phyloP scores from a whole-genome alignment of 2,329 filamentous ascomycete species.

The Paraconiothyrium sp. region DNA sequence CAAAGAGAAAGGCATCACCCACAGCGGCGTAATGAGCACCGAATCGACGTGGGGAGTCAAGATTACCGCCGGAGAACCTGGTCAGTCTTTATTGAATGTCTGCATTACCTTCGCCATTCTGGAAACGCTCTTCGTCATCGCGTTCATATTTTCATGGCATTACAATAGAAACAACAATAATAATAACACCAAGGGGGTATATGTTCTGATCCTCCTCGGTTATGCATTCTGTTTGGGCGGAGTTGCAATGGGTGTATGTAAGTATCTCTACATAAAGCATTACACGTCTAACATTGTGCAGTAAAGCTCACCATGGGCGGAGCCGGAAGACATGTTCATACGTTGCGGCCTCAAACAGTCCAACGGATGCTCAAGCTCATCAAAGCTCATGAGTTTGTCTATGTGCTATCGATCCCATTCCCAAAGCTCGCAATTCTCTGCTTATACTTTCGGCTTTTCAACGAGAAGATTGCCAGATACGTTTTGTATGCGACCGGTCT shows the following conservation, averaged over 20 bases:
- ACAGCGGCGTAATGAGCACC: slow-evolving; percentile 5
- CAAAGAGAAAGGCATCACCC: not conserved
- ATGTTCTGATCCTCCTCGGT: slow-evolving; percentile 22
- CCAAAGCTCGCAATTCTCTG: slow-evolving; percentile 32
- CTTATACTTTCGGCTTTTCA: slow-evolving; percentile 33
- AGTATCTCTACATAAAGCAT: not conserved
- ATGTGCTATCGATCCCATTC: slow-evolving; percentile 27
- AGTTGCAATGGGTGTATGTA: slow-evolving; percentile 29
- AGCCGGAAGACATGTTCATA: slow-evolving; percentile 26
- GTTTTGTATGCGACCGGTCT: slow-evolving; percentile 23
- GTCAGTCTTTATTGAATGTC: slow-evolving; percentile 28
- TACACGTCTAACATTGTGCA: slow-evolving; percentile 16
- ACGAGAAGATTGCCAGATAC: slow-evolving; percentile 13
- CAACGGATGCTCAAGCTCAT: slow-evolving; percentile 25
- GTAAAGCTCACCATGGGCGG: slow-evolving; percentile 31
- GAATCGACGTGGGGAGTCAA: slow-evolving; percentile 5
- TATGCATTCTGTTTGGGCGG: slow-evolving; percentile 31
- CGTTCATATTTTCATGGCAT: slow-evolving; percentile 32
- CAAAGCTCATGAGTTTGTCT: slow-evolving; percentile 29
- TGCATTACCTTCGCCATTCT: slow-evolving; percentile 33
- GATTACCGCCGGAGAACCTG: slow-evolving; percentile 5
- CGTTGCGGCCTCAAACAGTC: slow-evolving; percentile 20
- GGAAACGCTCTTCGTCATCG: slow-evolving; percentile 30
- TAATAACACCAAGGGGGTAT: slow-evolving; percentile 23
- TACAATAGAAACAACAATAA: slow-evolving; percentile 25